Evolutionary conservation across 768 basidiomycete genomes (phyloP).

Genomic region (Tricholoma sp.): DNA sequence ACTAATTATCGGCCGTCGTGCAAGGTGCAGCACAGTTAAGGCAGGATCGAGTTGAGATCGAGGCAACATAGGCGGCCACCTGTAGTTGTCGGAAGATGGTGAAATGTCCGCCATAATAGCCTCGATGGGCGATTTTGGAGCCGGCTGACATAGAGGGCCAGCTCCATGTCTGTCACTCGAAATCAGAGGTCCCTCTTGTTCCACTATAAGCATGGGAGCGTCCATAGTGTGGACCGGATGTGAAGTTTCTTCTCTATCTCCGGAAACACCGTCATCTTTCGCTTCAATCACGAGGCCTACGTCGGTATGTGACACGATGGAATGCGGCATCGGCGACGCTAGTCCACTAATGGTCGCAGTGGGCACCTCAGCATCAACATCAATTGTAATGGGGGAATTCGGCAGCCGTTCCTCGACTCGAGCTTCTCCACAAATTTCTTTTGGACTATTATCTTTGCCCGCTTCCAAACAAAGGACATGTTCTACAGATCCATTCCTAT

Average conservation of each 20-base stretch:
- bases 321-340: not conserved
- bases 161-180: not conserved
- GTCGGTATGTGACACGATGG: not conserved
- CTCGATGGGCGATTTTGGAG: not conserved
- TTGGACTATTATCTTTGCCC: not conserved
- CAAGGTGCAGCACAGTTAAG: not conserved
- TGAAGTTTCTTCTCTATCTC: not conserved
- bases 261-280: not conserved
- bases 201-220: not conserved
- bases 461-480: not conserved
- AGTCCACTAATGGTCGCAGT: not conserved
- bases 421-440: not conserved
- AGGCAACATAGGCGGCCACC: not conserved
- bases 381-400: not conserved
- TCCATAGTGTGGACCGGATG: not conserved
- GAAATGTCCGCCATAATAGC: not conserved
- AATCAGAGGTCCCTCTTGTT: not conserved
- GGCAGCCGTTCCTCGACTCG: not conserved
- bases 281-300: not conserved
- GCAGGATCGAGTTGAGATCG: not conserved
- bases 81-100: not conserved
- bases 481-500: not conserved
- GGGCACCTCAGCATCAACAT: not conserved
- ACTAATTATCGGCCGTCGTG: slow-evolving; percentile 9
- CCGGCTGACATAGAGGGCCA: not conserved